These are phyloP conservation scores for Entoloma clypeatum DNA, from an alignment of 1,284 basidiomycete genomes.

Conservation along the genomic window DNA sequence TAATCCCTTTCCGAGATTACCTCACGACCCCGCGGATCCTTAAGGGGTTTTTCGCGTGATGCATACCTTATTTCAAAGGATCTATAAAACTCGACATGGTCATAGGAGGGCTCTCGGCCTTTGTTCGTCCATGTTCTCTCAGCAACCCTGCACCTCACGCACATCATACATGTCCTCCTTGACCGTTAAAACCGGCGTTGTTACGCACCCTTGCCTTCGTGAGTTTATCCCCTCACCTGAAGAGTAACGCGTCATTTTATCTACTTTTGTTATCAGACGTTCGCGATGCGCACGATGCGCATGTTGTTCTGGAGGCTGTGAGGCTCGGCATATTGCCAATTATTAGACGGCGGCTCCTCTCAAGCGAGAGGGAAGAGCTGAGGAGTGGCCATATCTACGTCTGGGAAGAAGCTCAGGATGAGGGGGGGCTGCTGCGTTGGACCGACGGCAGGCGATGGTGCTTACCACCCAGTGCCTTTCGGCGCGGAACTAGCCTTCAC, in stretches of 20 bases:
- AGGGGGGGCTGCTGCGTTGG: slow-evolving; percentile 72
- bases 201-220: slow-evolving; percentile 61
- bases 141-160: slow-evolving; percentile 8
- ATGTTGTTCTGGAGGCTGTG: slow-evolving; percentile 72
- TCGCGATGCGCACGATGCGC: slow-evolving; percentile 65
- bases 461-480: slow-evolving; percentile 11
- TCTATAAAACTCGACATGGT: slow-evolving; percentile 26
- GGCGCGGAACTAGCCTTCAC: neutral
- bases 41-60: slow-evolving; percentile 23
- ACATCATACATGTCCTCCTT: slow-evolving; percentile 21
- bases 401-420: slow-evolving; percentile 79
- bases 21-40: slow-evolving; percentile 30
- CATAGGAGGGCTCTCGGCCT: slow-evolving; percentile 14
- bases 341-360: slow-evolving; percentile 62
- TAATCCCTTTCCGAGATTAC: slow-evolving; percentile 17
- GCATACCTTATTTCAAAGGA: slow-evolving; percentile 23
- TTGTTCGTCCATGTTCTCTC: slow-evolving; percentile 27
- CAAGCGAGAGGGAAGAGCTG: slow-evolving; percentile 64
- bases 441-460: slow-evolving; percentile 75
- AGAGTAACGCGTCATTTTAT: slow-evolving; percentile 14
- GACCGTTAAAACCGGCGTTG: slow-evolving; percentile 27
- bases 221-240: slow-evolving; percentile 22
- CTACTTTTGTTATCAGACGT: slow-evolving; percentile 45
- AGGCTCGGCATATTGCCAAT: slow-evolving; percentile 64
- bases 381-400: slow-evolving; percentile 73